These are phyloP conservation scores for Penicillium sp. DNA, from an alignment of 2,329 filamentous ascomycete genomes.

Conservation along the genomic window DNA sequence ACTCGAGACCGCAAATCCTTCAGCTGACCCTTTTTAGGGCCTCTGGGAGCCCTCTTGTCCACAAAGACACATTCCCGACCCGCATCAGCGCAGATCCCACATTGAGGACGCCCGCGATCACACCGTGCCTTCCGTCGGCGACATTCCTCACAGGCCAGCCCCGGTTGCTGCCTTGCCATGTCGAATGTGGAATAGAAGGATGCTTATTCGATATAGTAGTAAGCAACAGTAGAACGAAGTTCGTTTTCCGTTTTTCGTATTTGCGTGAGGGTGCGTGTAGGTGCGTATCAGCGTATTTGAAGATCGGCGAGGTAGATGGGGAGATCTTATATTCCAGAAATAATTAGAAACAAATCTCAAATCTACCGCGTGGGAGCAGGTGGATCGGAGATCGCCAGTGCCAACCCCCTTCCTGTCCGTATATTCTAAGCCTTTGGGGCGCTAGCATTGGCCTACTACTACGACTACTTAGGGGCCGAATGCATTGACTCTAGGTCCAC, in stretches of 20 bases:
- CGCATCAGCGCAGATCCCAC: constrained; percentile 2
- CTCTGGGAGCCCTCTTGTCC: neutral
- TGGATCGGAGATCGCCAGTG: neutral
- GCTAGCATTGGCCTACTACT: neutral
- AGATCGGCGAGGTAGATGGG: neutral
- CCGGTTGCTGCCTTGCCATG: constrained; percentile 4
- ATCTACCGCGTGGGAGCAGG: neutral
- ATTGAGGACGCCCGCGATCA: constrained; percentile 6
- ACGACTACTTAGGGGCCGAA: neutral
- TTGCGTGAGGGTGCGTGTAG: neutral
- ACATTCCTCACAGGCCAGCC: constrained; percentile 7
- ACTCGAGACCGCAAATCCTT: constrained; percentile 2
- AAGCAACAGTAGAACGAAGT: neutral
- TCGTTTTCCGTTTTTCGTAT: neutral
- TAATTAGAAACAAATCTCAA: neutral
- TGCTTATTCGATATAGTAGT: neutral
- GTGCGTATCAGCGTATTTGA: neutral
- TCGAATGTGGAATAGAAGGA: neutral
- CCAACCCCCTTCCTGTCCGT: neutral
- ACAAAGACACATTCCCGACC: constrained; percentile 4
- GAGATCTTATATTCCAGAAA: neutral
- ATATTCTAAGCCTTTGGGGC: neutral
- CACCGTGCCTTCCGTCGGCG: constrained; percentile 6
- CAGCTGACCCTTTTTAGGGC: constrained; percentile 5
- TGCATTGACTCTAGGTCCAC: neutral